These are phyloP conservation scores for Cyclanthera cordifolia DNA, from an alignment of 306 rosid genomes.

Conservation along the genomic window DNA sequence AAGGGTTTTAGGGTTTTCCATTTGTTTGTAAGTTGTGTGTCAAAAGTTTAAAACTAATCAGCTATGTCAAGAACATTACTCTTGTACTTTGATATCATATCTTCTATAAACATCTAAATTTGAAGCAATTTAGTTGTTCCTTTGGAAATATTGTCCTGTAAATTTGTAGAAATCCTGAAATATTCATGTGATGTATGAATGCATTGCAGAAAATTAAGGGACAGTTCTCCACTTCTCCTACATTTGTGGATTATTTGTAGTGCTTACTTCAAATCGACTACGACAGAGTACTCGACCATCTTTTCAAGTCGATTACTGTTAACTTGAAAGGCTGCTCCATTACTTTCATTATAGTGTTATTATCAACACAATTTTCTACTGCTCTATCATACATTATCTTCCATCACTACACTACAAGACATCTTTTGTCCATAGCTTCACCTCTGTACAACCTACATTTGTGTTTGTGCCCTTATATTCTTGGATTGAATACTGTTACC, in stretches of 20 bases:
- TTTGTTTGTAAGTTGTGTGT: background rate
- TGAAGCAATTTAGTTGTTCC: background rate
- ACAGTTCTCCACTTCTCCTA: background rate
- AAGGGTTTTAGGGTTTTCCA: background rate
- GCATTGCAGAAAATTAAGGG: background rate
- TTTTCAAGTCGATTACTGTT: background rate
- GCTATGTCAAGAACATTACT: background rate
- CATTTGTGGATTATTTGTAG: background rate
- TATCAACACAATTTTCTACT: background rate
- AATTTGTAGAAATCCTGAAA: background rate
- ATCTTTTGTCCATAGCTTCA: background rate
- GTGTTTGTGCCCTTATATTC: background rate
- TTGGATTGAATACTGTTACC: background rate
- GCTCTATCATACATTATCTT: background rate
- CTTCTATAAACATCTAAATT: background rate
- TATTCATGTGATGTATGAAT: background rate
- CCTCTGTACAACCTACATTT: background rate
- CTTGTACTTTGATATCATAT: background rate
- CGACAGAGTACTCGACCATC: background rate
- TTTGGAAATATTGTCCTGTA: background rate
- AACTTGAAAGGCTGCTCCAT: too few species aligned
- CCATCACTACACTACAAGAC: background rate
- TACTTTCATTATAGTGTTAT: too few species aligned
- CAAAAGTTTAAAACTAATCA: background rate
- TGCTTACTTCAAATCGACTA: background rate